Evolutionary conservation across 1,284 basidiomycete species (phyloP).

Genomic region (Gomphus sp.): DNA sequence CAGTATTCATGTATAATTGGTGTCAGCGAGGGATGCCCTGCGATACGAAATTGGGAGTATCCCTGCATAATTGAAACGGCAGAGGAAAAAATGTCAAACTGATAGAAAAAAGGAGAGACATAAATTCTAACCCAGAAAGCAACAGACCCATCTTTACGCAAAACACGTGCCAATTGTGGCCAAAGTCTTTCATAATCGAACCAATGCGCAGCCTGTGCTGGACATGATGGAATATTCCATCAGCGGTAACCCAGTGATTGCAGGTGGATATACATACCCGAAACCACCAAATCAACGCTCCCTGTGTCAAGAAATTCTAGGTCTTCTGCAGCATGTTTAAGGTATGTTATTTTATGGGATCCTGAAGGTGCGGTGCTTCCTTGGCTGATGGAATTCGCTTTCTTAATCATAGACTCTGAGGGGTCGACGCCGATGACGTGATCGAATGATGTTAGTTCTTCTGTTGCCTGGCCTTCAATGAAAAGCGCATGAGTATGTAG

Average conservation of each 20-base stretch:
- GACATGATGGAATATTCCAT: neutral
- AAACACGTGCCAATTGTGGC: conserved; percentile 55
- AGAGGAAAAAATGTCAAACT: neutral
- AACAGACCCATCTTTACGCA: conserved; percentile 60
- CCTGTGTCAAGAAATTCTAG: conserved; percentile 41
- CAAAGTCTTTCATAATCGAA: conserved; percentile 71
- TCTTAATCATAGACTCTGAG: conserved; percentile 60
- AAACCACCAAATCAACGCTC: conserved; percentile 66
- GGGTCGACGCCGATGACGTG: conserved; percentile 68
- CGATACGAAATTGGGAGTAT: conserved; percentile 72
- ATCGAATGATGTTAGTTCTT: conserved; percentile 51
- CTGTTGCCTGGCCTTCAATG: conserved; percentile 54
- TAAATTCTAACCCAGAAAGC: conserved; percentile 65
- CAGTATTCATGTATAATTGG: conserved; percentile 53
- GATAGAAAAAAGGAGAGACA: neutral
- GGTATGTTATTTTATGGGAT: conserved; percentile 30
- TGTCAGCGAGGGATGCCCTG: conserved; percentile 47
- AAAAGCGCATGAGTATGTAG: neutral
- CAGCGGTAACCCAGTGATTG: neutral
- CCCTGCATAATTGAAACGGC: conserved; percentile 32
- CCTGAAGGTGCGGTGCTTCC: neutral
- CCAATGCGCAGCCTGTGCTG: conserved; percentile 84
- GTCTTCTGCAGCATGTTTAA: conserved; percentile 47
- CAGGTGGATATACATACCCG: conserved; percentile 35
- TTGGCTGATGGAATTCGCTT: conserved; percentile 31